Percentiles rank a stretch among this genome's conserved stretches.
Conservation (phyloP, 176 grass and related monocot species). For the Ensete glaucum region DNA sequence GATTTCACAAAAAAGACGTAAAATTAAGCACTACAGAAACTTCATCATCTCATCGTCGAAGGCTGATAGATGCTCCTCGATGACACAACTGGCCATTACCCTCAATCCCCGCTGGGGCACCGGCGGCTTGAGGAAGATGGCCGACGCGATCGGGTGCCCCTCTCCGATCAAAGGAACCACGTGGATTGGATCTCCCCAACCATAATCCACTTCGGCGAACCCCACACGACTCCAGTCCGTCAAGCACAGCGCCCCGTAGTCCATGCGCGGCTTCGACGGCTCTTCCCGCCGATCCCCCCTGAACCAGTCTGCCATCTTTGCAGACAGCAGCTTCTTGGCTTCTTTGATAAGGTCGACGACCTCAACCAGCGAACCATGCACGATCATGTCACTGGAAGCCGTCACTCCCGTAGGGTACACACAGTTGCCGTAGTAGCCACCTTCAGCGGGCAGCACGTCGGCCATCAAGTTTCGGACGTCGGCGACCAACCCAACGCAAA, state of each 20-base stretch:
- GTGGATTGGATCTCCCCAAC: conserved; percentile 8
- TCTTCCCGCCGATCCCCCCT: neutral
- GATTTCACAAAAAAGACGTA: no score
- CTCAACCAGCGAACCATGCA: conserved; percentile 30
- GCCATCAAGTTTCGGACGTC: conserved; percentile 48
- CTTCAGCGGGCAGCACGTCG: conserved; percentile 12
- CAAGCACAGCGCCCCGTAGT: neutral
- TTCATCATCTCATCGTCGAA: conserved; percentile 4
- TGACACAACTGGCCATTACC: neutral
- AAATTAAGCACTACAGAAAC: no score
- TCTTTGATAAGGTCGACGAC: conserved; percentile 44
- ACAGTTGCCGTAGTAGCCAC: conserved; percentile 64
- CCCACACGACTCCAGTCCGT: conserved; percentile 10
- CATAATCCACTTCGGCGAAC: conserved; percentile 7
- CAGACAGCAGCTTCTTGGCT: conserved; percentile 44
- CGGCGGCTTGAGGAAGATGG: neutral
- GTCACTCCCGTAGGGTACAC: conserved; percentile 51
- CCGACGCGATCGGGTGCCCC: neutral
- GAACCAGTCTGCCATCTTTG: conserved; percentile 6
- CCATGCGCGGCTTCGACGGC: neutral
- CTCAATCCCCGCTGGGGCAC: neutral
- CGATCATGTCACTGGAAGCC: conserved; percentile 12
- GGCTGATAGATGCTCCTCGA: neutral
- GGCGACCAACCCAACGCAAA: conserved; percentile 50
- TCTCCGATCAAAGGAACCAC: neutral